Evolutionary conservation across 352 stramenopile genomes (phyloP), one percentile per base, ranked within the genome.

Genomic region (Phytopythium mirpurense): DNA sequence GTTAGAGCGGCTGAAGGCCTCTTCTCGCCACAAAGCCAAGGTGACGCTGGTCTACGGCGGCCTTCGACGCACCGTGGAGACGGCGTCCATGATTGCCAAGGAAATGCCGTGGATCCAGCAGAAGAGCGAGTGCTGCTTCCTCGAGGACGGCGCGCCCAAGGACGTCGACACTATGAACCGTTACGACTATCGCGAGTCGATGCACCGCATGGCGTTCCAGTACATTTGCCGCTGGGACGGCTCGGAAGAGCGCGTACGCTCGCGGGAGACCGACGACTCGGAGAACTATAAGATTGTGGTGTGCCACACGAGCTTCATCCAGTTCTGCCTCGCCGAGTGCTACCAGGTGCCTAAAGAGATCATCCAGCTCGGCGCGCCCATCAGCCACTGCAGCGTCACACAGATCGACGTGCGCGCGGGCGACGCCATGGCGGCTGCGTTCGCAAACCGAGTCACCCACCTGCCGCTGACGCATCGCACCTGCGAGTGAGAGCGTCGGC

Each of bases 141-240:
- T 91, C 12, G 78, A 89, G 44, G 81, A 91, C 29, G 81, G 81
- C 36, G 78, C 78, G 0, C 81, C 81, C 10, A 77, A 74, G 45
- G 63, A 69, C 16, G 78, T 91, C 10, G 65, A 75, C 9, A 44
- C 59, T n/a, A 68, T 66, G 19, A 62, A 83, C 40, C 72, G 81
- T n/a, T 76, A 74, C 46, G 72, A 88, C 55, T 91, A 85, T 56
- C 78, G 81, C 8, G 75, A 86, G 23, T 75, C 74, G 27, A 89
- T 88, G 74, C 81, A 91, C 53, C 73, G 75, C 54, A 88, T 87
- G 65, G 81, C 76, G 21, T 90, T 81, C 40, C 74, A 91, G 50
- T 73, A 67, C 43, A 69, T 91, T 40, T 91, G 81, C 24, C 68
- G 78, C 1, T 83, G 63, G 63, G 74, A 83, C 44, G 60, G 51